Evolutionary conservation across 2,329 filamentous ascomycete species (phyloP).

Genomic region (Stachybotrys echinatus): DNA sequence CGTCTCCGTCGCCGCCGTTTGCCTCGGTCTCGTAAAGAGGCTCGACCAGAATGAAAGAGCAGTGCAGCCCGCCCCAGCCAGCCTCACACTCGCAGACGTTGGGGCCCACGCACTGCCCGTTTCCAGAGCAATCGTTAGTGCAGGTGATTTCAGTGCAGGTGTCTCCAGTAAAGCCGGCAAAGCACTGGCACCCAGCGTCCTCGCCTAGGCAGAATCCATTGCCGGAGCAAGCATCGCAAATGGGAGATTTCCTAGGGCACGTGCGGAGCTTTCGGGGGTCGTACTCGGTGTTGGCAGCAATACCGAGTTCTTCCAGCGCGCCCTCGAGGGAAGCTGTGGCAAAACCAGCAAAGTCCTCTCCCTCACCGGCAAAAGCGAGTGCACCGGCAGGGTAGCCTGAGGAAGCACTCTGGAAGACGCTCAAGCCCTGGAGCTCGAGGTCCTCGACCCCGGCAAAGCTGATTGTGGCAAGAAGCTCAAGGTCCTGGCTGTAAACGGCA

Average conservation of each 20-base stretch:
- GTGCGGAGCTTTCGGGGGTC: constrained; percentile 22
- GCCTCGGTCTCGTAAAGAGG: constrained; percentile 36
- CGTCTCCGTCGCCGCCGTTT: constrained; percentile 38
- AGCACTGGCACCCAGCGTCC: constrained; percentile 30
- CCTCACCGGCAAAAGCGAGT: constrained; percentile 35
- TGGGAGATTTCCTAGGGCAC: constrained; percentile 17
- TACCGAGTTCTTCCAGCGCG: constrained; percentile 22
- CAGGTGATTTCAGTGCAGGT: constrained; percentile 31
- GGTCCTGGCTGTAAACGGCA: constrained; percentile 29
- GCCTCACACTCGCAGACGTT: constrained; percentile 34
- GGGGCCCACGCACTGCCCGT: constrained; percentile 34
- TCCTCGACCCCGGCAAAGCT: constrained; percentile 31
- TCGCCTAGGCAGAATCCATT: constrained; percentile 30
- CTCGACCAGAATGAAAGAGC: constrained; percentile 36
- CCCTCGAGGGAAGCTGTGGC: constrained; percentile 31
- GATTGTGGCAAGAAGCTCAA: constrained; percentile 29
- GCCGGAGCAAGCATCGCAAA: constrained; percentile 26
- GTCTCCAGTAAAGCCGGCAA: constrained; percentile 33
- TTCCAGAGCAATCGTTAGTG: constrained; percentile 32
- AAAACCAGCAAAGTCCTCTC: constrained; percentile 31
- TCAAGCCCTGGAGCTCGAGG: constrained; percentile 35
- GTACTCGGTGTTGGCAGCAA: constrained; percentile 31
- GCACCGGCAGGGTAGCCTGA: constrained; percentile 29
- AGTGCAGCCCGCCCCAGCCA: constrained; percentile 39
- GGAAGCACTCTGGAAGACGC: constrained; percentile 31